Conservation (phyloP, 805 yeast genomes). For the Kockiozyma suomiensis region DNA sequence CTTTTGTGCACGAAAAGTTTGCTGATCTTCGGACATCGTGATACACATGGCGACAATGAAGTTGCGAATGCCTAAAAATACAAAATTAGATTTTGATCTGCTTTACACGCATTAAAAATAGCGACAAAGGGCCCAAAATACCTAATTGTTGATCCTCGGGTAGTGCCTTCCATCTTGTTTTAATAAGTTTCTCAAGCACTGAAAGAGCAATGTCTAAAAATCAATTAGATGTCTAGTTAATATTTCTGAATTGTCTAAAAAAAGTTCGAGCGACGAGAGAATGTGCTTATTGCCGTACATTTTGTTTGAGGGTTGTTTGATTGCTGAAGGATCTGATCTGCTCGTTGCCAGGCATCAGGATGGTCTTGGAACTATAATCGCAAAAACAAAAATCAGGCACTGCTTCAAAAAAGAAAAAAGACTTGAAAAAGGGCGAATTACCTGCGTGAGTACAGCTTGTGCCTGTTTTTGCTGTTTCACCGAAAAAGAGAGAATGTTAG, state of each 20-base stretch:
- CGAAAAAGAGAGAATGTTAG: slow-evolving; percentile 6
- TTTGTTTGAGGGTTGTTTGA: slow-evolving; percentile 84
- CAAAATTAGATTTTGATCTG: background rate
- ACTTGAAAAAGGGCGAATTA: slow-evolving; percentile 6
- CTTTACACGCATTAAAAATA: background rate
- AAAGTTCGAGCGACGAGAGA: background rate
- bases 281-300: slow-evolving; percentile 45
- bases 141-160: slow-evolving; percentile 79
- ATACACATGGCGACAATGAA: slow-evolving; percentile 93
- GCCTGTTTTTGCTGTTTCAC: slow-evolving; percentile 43
- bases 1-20: slow-evolving; percentile 67
- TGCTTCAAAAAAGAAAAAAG: background rate
- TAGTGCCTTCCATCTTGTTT: slow-evolving; percentile 89
- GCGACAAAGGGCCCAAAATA: background rate
- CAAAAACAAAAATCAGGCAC: background rate
- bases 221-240: too few relatives aligned
- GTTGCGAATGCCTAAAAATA: slow-evolving; percentile 73
- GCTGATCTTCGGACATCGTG: slow-evolving; percentile 82
- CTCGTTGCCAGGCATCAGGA: slow-evolving; percentile 94
- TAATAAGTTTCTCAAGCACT: slow-evolving; percentile 84
- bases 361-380: slow-evolving; percentile 75
- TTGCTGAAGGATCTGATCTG: slow-evolving; percentile 81
- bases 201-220: slow-evolving; percentile 69
- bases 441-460: slow-evolving; percentile 44
- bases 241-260: too few relatives aligned